Percentiles rank a stretch among this genome's conserved stretches.
phyloP scores from a whole-genome alignment of 371 early-diverging fungal genomes.

The Mycotypha africana region DNA sequence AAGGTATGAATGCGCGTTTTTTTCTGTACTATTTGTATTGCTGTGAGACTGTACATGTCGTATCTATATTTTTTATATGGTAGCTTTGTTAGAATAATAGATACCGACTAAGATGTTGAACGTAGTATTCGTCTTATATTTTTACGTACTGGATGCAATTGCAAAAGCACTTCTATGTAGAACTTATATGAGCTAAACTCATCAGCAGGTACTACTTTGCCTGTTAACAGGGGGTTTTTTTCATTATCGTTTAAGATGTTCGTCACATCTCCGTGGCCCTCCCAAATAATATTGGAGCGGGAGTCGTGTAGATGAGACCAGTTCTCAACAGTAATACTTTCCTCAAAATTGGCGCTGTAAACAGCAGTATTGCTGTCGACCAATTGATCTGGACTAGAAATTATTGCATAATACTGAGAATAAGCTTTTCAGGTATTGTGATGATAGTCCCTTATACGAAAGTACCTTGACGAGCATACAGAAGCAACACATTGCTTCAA shows the following conservation, averaged over 20 bases:
- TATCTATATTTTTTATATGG: too few relatives aligned
- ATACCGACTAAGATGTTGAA: too few relatives aligned
- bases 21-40: too few relatives aligned
- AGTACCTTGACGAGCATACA: constrained; percentile 35
- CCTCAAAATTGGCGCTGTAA: constrained; percentile 36
- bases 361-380: constrained; percentile 25
- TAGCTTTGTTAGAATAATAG: too few relatives aligned
- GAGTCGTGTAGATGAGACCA: constrained; percentile 21
- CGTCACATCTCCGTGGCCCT: constrained; percentile 27
- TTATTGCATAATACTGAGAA: too few relatives aligned
- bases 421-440: too few relatives aligned
- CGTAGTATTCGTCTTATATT: too few relatives aligned
- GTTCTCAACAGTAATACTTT: constrained; percentile 20
- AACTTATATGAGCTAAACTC: constrained; percentile 8
- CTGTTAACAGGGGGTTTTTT: constrained; percentile 15
- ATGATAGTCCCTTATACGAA: too few relatives aligned
- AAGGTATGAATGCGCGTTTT: too few relatives aligned
- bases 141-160: constrained; percentile 25
- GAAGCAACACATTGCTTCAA: constrained; percentile 22
- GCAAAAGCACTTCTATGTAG: constrained; percentile 25
- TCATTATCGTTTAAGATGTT: constrained; percentile 15
- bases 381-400: constrained; percentile 36
- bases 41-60: too few relatives aligned
- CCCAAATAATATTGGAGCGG: constrained; percentile 27
- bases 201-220: constrained; percentile 8